Conservation (phyloP, 176 grass and related monocot genomes). For the Ensete glaucum region DNA sequence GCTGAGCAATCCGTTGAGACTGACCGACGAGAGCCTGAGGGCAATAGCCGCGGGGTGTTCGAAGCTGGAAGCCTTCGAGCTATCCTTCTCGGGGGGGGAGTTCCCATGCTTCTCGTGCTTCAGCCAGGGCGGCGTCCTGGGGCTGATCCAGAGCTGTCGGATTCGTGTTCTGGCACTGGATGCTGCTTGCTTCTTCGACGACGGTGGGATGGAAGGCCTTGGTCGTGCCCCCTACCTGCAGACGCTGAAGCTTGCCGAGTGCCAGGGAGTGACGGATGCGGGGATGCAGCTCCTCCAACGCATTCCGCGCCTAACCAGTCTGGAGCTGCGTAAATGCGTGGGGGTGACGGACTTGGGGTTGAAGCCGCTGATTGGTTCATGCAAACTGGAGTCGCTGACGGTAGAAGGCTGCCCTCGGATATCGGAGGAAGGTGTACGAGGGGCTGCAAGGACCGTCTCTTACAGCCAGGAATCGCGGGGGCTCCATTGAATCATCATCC, state of each 20-base stretch:
- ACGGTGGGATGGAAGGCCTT: conserved; percentile 33
- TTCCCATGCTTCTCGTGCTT: conserved; percentile 27
- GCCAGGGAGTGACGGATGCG: conserved; percentile 26
- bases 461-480: conserved; percentile 22
- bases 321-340: conserved; percentile 35
- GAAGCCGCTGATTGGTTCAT: conserved; percentile 12
- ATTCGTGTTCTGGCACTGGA: conserved; percentile 38
- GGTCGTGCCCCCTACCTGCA: conserved; percentile 29
- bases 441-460: conserved; percentile 25
- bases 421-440: conserved; percentile 36
- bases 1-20: neutral
- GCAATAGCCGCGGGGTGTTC: conserved; percentile 35
- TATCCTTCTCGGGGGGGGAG: conserved; percentile 22
- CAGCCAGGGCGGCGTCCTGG: conserved; percentile 34
- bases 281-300: conserved; percentile 22
- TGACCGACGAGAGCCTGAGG: conserved; percentile 46
- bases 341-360: conserved; percentile 33
- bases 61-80: conserved; percentile 43
- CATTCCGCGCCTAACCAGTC: conserved; percentile 25
- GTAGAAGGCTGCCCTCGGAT: conserved; percentile 29
- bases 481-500: neutral
- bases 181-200: conserved; percentile 28
- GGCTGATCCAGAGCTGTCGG: conserved; percentile 34
- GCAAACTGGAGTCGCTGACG: conserved; percentile 36
- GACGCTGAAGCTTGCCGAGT: conserved; percentile 38